These are phyloP conservation scores for Vigna reflexopilosa DNA, from an alignment of 306 rosid genomes.

Conservation along the genomic window DNA sequence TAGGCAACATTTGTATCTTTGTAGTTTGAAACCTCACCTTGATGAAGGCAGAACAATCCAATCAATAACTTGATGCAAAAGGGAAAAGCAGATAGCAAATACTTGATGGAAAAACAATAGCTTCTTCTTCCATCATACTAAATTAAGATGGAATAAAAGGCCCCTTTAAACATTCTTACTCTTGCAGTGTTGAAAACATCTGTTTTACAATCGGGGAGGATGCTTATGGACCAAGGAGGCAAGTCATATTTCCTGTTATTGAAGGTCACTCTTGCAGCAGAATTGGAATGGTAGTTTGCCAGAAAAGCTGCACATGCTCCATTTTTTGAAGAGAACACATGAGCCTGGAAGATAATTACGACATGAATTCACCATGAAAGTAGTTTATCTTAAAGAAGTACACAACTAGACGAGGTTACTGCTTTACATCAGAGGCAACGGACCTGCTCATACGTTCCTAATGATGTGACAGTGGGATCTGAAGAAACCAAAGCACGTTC, in stretches of 20 bases:
- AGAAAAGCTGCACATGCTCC: slow-evolving; percentile 89
- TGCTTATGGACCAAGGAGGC: slow-evolving; percentile 99
- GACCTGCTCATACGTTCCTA: slow-evolving; percentile 88
- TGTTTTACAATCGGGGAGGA: slow-evolving; percentile 89
- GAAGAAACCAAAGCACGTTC: slow-evolving; percentile 88
- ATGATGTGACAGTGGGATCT: slow-evolving; percentile 71
- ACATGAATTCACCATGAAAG: slow-evolving; percentile 27
- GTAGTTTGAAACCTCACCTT: slow-evolving; percentile 83
- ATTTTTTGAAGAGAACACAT: slow-evolving; percentile 68
- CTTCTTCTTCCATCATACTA: slow-evolving; percentile 8
- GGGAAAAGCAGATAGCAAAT: slow-evolving; percentile 27
- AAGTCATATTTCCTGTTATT: slow-evolving; percentile 74
- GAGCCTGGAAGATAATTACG: slow-evolving; percentile 63
- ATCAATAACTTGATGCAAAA: slow-evolving; percentile 39
- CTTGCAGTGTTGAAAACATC: slow-evolving; percentile 86
- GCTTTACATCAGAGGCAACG: slow-evolving; percentile 39
- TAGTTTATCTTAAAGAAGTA: slow-evolving; percentile 1
- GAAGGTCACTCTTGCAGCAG: slow-evolving; percentile 72
- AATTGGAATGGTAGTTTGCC: slow-evolving; percentile 63
- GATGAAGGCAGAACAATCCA: slow-evolving; percentile 45
- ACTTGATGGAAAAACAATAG: slow-evolving; percentile 22
- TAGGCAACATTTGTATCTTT: slow-evolving; percentile 68
- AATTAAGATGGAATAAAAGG: background rate
- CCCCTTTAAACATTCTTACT: slow-evolving; percentile 53
- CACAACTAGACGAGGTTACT: slow-evolving; percentile 12